Conservation (phyloP, 768 basidiomycete species). For the Amanita polypyramis region DNA sequence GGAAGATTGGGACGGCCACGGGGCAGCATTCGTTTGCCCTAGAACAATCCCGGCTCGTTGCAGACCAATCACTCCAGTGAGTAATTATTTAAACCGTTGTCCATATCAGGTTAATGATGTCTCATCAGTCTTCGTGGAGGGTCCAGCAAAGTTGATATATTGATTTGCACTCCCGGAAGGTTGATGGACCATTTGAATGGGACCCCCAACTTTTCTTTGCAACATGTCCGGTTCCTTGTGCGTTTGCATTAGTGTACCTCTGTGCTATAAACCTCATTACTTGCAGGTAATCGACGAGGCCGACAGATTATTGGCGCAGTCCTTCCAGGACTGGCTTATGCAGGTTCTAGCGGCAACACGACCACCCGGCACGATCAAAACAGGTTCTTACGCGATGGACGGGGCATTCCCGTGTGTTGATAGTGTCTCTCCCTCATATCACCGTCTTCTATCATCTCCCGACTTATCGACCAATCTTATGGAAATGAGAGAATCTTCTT, state of each 20-base stretch:
- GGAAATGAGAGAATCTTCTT: conserved; percentile 53
- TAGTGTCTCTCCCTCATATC: conserved; percentile 53
- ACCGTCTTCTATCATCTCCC: conserved; percentile 30
- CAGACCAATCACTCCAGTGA: conserved; percentile 44
- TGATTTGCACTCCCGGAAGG: conserved; percentile 93
- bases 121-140: conserved; percentile 62
- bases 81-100: conserved; percentile 10
- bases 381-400: neutral
- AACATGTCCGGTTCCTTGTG: conserved; percentile 92
- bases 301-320: conserved; percentile 88
- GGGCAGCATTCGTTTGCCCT: conserved; percentile 93
- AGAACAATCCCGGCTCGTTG: conserved; percentile 77
- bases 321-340: conserved; percentile 92
- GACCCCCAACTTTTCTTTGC: conserved; percentile 84
- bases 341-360: conserved; percentile 72
- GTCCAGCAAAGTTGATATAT: conserved; percentile 83
- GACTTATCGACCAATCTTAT: conserved; percentile 37
- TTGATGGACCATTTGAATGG: conserved; percentile 88
- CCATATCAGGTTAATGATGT: neutral
- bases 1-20: conserved; percentile 70
- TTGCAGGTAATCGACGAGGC: conserved; percentile 92
- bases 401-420: conserved; percentile 27
- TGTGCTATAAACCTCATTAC: neutral
- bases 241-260: conserved; percentile 15
- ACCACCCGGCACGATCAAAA: conserved; percentile 14